A percentile compares a stretch with the other conserved stretches of the same genome.
phyloP scores from a whole-genome alignment of 805 yeast species.

The Yamadazyma tumulicola region DNA sequence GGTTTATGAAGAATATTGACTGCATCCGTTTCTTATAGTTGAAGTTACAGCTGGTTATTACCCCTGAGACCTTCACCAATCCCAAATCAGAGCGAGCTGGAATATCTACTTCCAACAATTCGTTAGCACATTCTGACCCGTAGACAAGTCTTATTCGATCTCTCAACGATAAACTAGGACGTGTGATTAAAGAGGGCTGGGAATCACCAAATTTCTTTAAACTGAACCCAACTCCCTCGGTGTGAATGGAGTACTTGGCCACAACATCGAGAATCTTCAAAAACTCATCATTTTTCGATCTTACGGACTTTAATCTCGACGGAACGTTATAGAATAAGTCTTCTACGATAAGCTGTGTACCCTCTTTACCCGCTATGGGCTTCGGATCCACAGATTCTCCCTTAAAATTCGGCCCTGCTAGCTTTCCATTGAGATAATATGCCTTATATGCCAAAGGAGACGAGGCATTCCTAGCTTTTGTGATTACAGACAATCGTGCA shows the following conservation, averaged over 20 bases:
- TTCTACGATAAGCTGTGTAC: constrained; percentile 82
- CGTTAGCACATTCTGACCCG: constrained; percentile 67
- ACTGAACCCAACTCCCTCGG: constrained; percentile 64
- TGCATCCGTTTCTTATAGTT: constrained; percentile 58
- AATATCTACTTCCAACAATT: constrained; percentile 49
- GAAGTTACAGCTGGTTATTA: constrained; percentile 68
- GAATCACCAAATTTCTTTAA: constrained; percentile 80
- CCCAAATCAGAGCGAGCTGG: constrained; percentile 40
- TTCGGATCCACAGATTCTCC: constrained; percentile 45
- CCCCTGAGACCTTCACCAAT: constrained; percentile 51
- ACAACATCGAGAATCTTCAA: constrained; percentile 75
- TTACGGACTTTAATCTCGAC: constrained; percentile 65
- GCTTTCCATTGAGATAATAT: constrained; percentile 62
- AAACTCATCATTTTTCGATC: constrained; percentile 70
- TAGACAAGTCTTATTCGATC: constrained; percentile 75
- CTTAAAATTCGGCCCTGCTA: constrained; percentile 43
- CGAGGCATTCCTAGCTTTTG: constrained; percentile 50
- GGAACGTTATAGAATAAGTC: constrained; percentile 89
- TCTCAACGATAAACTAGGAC: constrained; percentile 44
- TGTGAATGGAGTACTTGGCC: constrained; percentile 78
- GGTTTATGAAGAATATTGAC: constrained; percentile 82
- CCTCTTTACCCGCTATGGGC: constrained; percentile 82
- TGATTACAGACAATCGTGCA: constrained; percentile 73
- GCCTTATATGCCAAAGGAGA: constrained; percentile 71
- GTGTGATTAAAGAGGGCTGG: constrained; percentile 58